Base-by-base conservation (phyloP, 2,329 filamentous ascomycete genomes). In the Aureobasidium vineae region DNA sequence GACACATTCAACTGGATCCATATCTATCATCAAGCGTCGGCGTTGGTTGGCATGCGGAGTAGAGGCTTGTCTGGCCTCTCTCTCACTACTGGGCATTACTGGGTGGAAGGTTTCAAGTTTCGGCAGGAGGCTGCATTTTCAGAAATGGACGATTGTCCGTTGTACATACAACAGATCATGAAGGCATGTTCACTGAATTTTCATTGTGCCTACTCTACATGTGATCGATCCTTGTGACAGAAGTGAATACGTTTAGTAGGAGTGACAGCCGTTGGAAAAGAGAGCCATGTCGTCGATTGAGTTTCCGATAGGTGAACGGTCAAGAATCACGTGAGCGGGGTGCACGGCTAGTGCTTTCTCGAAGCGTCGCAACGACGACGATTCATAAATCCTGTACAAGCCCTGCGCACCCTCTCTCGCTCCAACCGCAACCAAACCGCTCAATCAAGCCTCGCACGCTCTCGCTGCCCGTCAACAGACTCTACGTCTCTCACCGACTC, bases 371-470 rank as follows among this genome's bases (percentile, higher is more conserved):
- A 52, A 52, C 57, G 57, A 61, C 57, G 57, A 23, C 57, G 31
- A 50, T 63, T 63, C 59, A 63, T 63, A 50, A 60, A 63, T 50
- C 45, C 59, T 63, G 59, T 63, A 36, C 59, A 63, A 40, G 59
- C 43, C 59, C 59, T 63, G 43, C 45, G 13, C 59, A n/a, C 50
- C 45, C 5, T 52, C n/a, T 23, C 38, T 49, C 59, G 36, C 45
- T 52, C 45, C 43, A 63, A 43, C 45, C 31, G 31, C 59, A 50
- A 31, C 33, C 59, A 63, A 61, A 26, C 15, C 57, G 31, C 31
- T 61, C 57, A 36, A n/a, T 16, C 59, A 21, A 52, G 8, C 45
- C 8, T 26, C 40, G 49, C 45, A 40, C 57, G 41, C 57, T 38
- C 57, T 61, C 59, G 45, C 59, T 38, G 33, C 59, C 33, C 33